Evolutionary conservation across 2,329 filamentous ascomycete species (phyloP), one percentile per base, ranked within the genome.

Genomic region (Nigrograna mackinnonii): DNA sequence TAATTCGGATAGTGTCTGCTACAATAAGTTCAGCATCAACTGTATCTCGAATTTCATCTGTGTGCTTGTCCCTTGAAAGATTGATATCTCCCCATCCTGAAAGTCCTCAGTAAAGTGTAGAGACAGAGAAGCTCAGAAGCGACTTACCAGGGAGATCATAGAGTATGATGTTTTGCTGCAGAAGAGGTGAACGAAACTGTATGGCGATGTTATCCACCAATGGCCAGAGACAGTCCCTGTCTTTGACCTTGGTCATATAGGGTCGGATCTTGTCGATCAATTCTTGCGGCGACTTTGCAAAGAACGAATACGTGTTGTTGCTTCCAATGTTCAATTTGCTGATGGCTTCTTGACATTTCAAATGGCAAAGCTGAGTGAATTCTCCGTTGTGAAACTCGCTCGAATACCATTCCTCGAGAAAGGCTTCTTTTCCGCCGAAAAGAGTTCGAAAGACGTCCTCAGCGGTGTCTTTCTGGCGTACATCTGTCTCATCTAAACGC

Each of bases 51-150:
- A 61, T 43, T 7, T 54, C 35, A 3, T 59, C 51, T 1, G 47
- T 46, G 30, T 58, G 53, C 3, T 47, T 45, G 2, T 33, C 41
- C 34, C 51, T 36, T 7, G 39, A 42, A 1, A 52, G 12, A 22
- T 61, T 61, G n/a, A 39, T 42, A 19, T 61, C 58, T 6, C 56
- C 56, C n/a, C 32, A 55, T 2, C 58, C 55, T 57, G 19, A 7
- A 12, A 13, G 34, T 49, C 38, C 47, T 21, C 13, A 24, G 7
- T 17, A 9, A 18, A 13, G 9, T 9, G 13, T 21, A 5, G 22
- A 16, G 19, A 11, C 18, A 22, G 14, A 28, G 6, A 17, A 38
- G 6, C n/a, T 38, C 16, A 6, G 20, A 7, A 6, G 19, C 7
- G 9, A 48, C 46, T 11, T 42, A 59, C 55, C 58, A n/a, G 55